Evolutionary conservation across 2,329 filamentous ascomycete genomes (phyloP).

Genomic region (Colletotrichum cereale): DNA sequence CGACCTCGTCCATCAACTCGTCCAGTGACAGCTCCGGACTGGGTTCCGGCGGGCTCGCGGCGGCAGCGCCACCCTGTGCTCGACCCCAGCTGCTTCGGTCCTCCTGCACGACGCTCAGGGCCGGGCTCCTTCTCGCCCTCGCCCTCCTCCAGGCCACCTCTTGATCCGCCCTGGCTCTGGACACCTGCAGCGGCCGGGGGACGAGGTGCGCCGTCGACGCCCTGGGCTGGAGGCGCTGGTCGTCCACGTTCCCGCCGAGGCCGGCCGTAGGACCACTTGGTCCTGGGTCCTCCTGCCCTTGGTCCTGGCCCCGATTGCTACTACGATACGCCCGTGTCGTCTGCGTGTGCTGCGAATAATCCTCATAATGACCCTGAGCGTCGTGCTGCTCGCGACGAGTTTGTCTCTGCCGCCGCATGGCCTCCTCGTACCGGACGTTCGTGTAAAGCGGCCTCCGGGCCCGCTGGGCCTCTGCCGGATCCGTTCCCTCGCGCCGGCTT

Average conservation of each 20-base stretch:
- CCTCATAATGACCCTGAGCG: background rate
- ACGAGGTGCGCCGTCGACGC: background rate
- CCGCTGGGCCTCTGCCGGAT: background rate
- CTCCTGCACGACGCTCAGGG: slow-evolving; percentile 12
- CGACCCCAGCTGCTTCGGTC: slow-evolving; percentile 13
- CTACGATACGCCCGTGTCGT: background rate
- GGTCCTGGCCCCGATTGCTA: background rate
- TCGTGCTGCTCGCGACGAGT: background rate
- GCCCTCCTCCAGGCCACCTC: background rate
- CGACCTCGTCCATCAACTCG: slow-evolving; percentile 38
- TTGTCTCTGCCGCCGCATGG: background rate
- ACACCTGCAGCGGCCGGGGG: background rate
- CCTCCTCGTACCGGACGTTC: background rate
- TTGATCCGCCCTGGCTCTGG: background rate
- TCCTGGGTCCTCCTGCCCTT: background rate
- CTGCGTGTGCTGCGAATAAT: background rate
- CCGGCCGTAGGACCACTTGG: background rate
- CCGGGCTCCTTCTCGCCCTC: background rate
- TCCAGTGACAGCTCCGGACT: slow-evolving; percentile 22
- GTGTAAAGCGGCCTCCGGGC: background rate
- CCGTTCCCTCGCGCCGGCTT: background rate
- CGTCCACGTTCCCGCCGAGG: background rate
- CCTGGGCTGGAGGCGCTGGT: background rate
- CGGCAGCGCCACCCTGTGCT: background rate
- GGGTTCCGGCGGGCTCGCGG: background rate